Percentiles rank a stretch among this genome's conserved stretches.
Evolutionary conservation across 75 land plant genomes (phyloP).

Genomic region (Pinus albicaulis): DNA sequence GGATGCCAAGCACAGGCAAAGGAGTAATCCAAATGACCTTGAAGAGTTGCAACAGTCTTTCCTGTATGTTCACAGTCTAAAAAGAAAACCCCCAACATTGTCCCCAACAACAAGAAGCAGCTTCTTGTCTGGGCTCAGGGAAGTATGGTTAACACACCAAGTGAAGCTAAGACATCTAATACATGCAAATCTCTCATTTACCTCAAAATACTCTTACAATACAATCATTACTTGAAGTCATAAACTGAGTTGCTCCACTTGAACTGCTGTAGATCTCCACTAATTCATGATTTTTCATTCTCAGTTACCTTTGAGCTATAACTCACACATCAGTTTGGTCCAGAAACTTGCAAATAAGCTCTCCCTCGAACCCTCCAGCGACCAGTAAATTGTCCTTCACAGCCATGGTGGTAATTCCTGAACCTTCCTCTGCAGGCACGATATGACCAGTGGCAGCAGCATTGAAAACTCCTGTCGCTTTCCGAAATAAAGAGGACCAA

Average conservation of each 20-base stretch:
- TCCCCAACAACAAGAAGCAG: slow-evolving; percentile 80
- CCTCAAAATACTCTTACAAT: slow-evolving; percentile 82
- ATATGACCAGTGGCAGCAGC: slow-evolving; percentile 66
- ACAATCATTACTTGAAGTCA: slow-evolving; percentile 93
- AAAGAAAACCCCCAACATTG: slow-evolving; percentile 61
- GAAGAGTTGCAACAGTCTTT: slow-evolving; percentile 51
- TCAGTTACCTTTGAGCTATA: slow-evolving; percentile 80
- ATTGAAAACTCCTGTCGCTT: slow-evolving; percentile 64
- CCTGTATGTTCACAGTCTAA: slow-evolving; percentile 67
- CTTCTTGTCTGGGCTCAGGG: slow-evolving; percentile 80
- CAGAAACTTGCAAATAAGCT: slow-evolving; percentile 77
- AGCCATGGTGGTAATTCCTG: slow-evolving; percentile 83
- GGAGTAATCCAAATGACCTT: slow-evolving; percentile 87
- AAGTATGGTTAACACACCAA: slow-evolving; percentile 97
- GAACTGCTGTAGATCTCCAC: slow-evolving; percentile 75
- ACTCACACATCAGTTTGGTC: slow-evolving; percentile 69
- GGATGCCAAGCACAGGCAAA: slow-evolving; percentile 99
- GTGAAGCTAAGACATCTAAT: slow-evolving; percentile 56
- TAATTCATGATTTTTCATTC: slow-evolving; percentile 92
- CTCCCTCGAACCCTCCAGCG: slow-evolving; percentile 91
- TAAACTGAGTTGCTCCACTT: slow-evolving; percentile 80
- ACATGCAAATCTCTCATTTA: slow-evolving; percentile 64
- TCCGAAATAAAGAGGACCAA: slow-evolving; percentile 72
- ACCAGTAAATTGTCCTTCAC: slow-evolving; percentile 82
- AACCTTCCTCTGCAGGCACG: slow-evolving; percentile 68